Evolutionary conservation across 257 asterid genomes (phyloP), one percentile per base, ranked within the genome.

Genomic region (Salvia splendens): DNA sequence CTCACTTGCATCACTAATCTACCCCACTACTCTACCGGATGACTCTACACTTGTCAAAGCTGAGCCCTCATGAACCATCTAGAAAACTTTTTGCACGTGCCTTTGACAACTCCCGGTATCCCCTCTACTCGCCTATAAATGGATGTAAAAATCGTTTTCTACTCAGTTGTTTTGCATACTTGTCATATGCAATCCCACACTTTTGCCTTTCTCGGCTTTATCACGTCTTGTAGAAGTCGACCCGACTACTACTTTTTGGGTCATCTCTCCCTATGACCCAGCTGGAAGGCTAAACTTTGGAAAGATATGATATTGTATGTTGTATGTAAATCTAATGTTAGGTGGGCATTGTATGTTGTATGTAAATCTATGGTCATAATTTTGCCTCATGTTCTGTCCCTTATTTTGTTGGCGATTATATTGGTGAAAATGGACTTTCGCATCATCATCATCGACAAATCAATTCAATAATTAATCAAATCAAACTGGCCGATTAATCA

Each of bases 1-100:
- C 57, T 86, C 95, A 41, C 97, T 87, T 45, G 97, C 97, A 24
- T 81, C 95, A 3, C 88, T 87, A n/a, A 86, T 87, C 73, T 90
- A 84, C 61, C 95, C 94, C 14, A 54, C 80, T 11, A 85, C 77
- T 28, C 86, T 73, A 43, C 68, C 89, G 3, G 83, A 82, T 38
- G 85, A 81, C 64, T 70, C 83, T 20, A 55, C 84, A 5, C 65
- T 74, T 12, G 80, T 85, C 78, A 85, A 89, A 79, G 79, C 95
- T 5, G 89, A 87, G 71, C 84, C 88, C 12, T 86, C 88, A 5
- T 85, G 69, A 80, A 77, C 69, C 63, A 24, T 12, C 20, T 46
- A 17, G 38, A 67, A 14, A 20, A 41, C 45, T 54, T 20, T 15
- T 15, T 56, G 81, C 80, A 77, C 73, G 72, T 80, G 83, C 83